These are phyloP conservation scores for Megacollybia platyphylla DNA, from an alignment of 1,284 basidiomycete species.

Conservation along the genomic window DNA sequence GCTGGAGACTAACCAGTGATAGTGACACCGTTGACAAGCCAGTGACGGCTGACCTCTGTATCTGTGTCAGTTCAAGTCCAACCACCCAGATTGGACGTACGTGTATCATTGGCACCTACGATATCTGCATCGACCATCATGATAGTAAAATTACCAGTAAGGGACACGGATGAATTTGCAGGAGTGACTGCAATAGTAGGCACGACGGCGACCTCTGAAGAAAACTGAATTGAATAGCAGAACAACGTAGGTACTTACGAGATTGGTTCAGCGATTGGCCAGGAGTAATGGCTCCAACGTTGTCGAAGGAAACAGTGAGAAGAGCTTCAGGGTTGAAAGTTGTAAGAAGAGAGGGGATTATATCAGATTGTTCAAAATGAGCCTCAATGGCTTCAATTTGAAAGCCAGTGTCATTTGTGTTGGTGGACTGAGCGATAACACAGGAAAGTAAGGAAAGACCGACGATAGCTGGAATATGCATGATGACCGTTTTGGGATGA, in stretches of 20 bases:
- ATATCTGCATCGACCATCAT: slow-evolving; percentile 60
- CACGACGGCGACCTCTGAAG: slow-evolving; percentile 36
- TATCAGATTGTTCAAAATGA: slow-evolving; percentile 41
- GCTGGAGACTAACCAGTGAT: slow-evolving; percentile 23
- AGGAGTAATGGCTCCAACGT: slow-evolving; percentile 33
- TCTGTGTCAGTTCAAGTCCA: too few species aligned
- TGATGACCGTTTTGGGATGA: slow-evolving; percentile 14
- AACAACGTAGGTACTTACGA: slow-evolving; percentile 23
- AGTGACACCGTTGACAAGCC: slow-evolving; percentile 62
- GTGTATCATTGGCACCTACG: slow-evolving; percentile 39
- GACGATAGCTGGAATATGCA: slow-evolving; percentile 19
- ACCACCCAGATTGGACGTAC: slow-evolving; percentile 1
- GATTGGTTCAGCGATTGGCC: slow-evolving; percentile 47
- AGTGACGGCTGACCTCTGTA: slow-evolving; percentile 56
- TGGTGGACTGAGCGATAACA: slow-evolving; percentile 26
- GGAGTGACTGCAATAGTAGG: slow-evolving; percentile 37
- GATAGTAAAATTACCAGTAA: slow-evolving; percentile 46
- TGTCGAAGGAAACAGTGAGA: slow-evolving; percentile 38
- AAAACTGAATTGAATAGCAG: slow-evolving; percentile 6
- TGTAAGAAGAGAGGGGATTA: slow-evolving; percentile 45
- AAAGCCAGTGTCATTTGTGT: slow-evolving; percentile 19
- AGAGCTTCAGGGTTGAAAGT: slow-evolving; percentile 45
- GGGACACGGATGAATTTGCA: slow-evolving; percentile 27
- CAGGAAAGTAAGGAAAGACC: slow-evolving; percentile 25
- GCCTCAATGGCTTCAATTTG: slow-evolving; percentile 43